Conservation (phyloP, 768 basidiomycete genomes). For the Termitomyces bulborhizus region DNA sequence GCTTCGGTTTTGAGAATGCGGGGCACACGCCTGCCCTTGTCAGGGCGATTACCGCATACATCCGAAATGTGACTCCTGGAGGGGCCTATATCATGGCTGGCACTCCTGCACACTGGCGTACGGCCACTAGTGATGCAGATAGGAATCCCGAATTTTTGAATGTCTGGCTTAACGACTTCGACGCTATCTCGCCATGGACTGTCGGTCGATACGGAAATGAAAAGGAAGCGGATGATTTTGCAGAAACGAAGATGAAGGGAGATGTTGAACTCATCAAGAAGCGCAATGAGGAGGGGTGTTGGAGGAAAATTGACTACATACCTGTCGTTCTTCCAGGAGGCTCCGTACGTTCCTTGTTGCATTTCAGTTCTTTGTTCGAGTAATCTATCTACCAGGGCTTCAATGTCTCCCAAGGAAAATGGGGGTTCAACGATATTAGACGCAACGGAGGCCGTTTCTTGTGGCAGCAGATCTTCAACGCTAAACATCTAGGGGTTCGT, state of each 20-base stretch:
- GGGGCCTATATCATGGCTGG: constrained; percentile 75
- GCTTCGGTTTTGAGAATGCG: constrained; percentile 62
- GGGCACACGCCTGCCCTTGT: constrained; percentile 59
- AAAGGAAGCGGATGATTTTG: constrained; percentile 58
- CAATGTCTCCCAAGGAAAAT: constrained; percentile 66
- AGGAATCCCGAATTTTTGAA: constrained; percentile 56
- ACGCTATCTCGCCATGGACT: constrained; percentile 81
- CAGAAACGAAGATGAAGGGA: constrained; percentile 51
- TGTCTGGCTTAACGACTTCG: constrained; percentile 73
- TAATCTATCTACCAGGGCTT: constrained; percentile 40
- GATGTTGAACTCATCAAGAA: constrained; percentile 57
- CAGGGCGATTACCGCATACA: constrained; percentile 45
- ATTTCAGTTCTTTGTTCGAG: constrained; percentile 9
- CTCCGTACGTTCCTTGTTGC: constrained; percentile 48
- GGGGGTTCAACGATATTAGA: constrained; percentile 66
- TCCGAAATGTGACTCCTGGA: constrained; percentile 59
- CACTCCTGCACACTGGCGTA: constrained; percentile 70
- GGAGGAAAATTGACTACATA: constrained; percentile 68
- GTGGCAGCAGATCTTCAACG: constrained; percentile 75
- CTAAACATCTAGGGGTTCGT: constrained; percentile 51
- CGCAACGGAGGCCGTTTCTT: constrained; percentile 72
- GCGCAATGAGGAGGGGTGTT: constrained; percentile 34
- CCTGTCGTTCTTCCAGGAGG: constrained; percentile 80
- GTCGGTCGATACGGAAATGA: constrained; percentile 63
- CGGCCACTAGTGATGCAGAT: constrained; percentile 64